Percentiles rank a stretch among this genome's conserved stretches.
Conservation (phyloP, 2,329 filamentous ascomycete genomes). For the Sporothrix humicola region DNA sequence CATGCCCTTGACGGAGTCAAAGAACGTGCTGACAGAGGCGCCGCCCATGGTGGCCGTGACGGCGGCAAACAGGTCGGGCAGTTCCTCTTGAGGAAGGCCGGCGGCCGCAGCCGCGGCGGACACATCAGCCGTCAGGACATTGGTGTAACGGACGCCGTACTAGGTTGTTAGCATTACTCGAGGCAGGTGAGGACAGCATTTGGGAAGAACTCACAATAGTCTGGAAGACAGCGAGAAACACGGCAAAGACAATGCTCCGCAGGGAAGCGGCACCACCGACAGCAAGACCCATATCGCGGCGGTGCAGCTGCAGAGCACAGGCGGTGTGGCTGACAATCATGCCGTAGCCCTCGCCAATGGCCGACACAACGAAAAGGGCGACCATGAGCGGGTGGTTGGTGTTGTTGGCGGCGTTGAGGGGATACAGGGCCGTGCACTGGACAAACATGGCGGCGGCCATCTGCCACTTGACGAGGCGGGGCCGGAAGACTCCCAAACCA, state of each 20-base stretch:
- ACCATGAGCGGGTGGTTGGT: neutral
- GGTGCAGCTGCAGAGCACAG: neutral
- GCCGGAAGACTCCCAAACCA: neutral
- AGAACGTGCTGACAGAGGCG: neutral
- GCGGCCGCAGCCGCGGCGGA: neutral
- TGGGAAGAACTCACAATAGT: neutral
- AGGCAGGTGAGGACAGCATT: neutral
- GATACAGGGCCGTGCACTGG: neutral
- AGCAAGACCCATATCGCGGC: neutral
- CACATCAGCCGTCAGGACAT: neutral
- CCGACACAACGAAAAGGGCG: neutral
- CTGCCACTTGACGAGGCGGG: constrained; percentile 3
- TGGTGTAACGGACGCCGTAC: neutral
- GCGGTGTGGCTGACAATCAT: constrained; percentile 5
- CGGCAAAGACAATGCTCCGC: neutral
- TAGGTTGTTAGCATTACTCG: neutral
- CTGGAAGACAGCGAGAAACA: neutral
- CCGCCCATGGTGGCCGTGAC: neutral
- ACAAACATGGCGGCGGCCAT: constrained; percentile 4
- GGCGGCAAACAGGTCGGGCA: neutral
- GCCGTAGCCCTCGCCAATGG: neutral
- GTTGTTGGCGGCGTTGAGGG: neutral
- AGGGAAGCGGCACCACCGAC: neutral
- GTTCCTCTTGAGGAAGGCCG: neutral
- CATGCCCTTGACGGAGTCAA: neutral